These are phyloP conservation scores for Wallacemonas collosoma DNA, from an alignment of 208 protist genomes.

Conservation along the genomic window DNA sequence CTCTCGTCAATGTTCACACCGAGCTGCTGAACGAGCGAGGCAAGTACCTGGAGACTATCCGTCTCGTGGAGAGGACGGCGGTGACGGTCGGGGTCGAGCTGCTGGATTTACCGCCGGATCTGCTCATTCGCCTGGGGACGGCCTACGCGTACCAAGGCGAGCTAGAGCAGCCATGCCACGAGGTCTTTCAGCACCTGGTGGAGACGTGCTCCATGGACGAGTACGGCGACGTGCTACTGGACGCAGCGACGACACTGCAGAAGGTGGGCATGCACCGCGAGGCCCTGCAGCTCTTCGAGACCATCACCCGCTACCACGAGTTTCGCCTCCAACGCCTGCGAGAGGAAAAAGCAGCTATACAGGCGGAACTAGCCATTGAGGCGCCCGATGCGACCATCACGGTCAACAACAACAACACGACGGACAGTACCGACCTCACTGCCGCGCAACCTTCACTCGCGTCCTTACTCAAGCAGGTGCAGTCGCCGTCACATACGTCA, in stretches of 20 bases:
- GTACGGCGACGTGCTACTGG: constrained; percentile 83
- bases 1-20: constrained; percentile 85
- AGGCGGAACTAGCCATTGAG: background rate
- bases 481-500: constrained; percentile 15
- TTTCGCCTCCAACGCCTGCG: constrained; percentile 45
- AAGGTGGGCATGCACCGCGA: constrained; percentile 74
- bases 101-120: constrained; percentile 82
- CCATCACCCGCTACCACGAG: constrained; percentile 68
- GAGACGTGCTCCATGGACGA: constrained; percentile 80
- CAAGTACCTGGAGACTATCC: constrained; percentile 74
- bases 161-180: constrained; percentile 56
- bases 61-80: constrained; percentile 66
- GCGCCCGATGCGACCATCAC: background rate
- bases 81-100: constrained; percentile 65
- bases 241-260: constrained; percentile 73
- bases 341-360: constrained; percentile 3
- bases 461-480: constrained; percentile 15
- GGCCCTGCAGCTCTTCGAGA: constrained; percentile 59
- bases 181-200: constrained; percentile 82
- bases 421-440: background rate
- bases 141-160: constrained; percentile 81
- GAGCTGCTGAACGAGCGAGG: constrained; percentile 88
- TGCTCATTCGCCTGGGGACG: constrained; percentile 79
- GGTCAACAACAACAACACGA: background rate
- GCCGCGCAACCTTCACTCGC: background rate